These are phyloP conservation scores for Macaranga tanarius DNA, from an alignment of 441 rosid genomes.

Conservation along the genomic window DNA sequence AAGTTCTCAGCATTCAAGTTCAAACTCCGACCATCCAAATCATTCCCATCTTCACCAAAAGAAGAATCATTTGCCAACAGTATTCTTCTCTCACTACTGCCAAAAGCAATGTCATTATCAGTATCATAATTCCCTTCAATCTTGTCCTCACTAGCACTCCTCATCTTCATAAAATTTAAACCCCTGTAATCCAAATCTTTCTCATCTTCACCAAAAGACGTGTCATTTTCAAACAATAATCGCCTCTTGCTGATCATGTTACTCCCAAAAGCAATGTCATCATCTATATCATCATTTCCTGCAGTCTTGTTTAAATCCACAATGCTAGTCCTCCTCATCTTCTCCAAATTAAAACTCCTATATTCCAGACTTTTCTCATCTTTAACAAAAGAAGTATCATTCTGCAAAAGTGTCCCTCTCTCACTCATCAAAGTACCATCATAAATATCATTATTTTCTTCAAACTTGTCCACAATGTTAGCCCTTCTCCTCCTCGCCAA, in stretches of 20 bases:
- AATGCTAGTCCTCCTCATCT: neutral
- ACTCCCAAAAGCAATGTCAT: neutral
- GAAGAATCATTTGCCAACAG: neutral
- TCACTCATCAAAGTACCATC: constrained; percentile 3
- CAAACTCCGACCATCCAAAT: constrained; percentile 9
- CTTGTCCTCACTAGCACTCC: neutral
- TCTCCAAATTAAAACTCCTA: neutral
- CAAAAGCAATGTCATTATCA: neutral
- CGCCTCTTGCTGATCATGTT: neutral
- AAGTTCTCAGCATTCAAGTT: constrained; percentile 17
- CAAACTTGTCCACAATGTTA: constrained; percentile 26
- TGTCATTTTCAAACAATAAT: neutral
- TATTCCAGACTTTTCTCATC: constrained; percentile 14
- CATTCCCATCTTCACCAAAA: constrained; percentile 19
- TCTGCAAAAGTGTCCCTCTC: neutral
- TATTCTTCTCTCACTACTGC: constrained; percentile 5
- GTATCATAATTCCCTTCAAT: neutral
- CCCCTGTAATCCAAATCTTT: constrained; percentile 13
- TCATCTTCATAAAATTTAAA: neutral
- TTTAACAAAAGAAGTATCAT: constrained; percentile 13
- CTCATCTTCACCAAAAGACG: constrained; percentile 19
- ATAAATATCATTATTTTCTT: constrained; percentile 7
- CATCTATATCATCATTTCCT: neutral
- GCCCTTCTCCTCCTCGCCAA: neutral
- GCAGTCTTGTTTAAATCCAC: neutral